Base-by-base conservation (phyloP, 306 rosid genomes). In the Pueraria montana region DNA sequence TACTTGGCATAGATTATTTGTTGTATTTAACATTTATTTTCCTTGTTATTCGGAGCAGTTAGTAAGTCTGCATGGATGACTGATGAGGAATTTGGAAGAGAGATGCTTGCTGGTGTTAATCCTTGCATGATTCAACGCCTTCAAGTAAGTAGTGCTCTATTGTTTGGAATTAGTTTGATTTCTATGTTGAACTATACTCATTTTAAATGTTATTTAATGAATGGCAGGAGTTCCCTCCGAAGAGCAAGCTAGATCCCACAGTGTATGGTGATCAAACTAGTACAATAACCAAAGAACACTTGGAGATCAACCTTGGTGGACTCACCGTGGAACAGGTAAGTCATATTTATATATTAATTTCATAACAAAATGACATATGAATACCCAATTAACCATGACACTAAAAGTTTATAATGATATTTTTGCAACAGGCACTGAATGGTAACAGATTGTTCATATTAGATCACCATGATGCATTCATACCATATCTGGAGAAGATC, bases 81-180 rank as follows among this genome's bases (percentile, higher is more conserved):
- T 20, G 94, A 91, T 77, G 94, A 87, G 58, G 94, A 91, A 78
- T 91, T 91, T 82, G 92, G 84, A 0, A 87, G 94, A 86, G 94
- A 91, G 65, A 84, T 87, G 90, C 64, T 89, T 75, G 91, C 94
- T 50, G 94, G 94, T 80, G 90, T 91, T 30, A 86, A 91, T 62
- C 92, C 94, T 49, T 61, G 80, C 12, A 2, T 78, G 62, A 91
- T 91, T 71, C 21, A 78, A 23, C 1, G 24, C 11, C 89, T 86
- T 30, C 79, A 82, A 49, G 89, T 86, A 79, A 66, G 80, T 23
- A 52, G 3, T 66, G 16, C 17, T 77, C 4, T 16, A 16, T 32
- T n/a, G 14, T 64, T 27, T 27, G 34, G n/a, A n/a, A n/a, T n/a
- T n/a, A n/a, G 26, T 26, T 40, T 78, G 3, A 1, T 36, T 16